Evolutionary conservation across 331 rosid species (phyloP).

Genomic region (Rosa hybrid): DNA sequence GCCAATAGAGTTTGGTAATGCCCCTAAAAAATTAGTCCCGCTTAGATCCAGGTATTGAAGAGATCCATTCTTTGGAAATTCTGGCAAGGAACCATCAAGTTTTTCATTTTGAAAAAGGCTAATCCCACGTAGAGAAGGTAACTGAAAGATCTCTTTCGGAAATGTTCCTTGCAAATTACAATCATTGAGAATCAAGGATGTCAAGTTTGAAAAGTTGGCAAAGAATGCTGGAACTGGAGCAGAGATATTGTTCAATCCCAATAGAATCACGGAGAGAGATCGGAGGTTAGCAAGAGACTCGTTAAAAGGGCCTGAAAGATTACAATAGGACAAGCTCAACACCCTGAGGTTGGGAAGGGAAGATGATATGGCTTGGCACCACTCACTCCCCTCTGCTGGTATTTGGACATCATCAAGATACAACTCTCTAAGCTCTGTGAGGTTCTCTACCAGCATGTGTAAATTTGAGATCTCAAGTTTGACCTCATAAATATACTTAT

Average conservation of each 20-base stretch:
- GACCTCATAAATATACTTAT: too few species aligned
- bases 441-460: not conserved
- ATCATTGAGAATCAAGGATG: fast-evolving
- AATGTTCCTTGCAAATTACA: not conserved
- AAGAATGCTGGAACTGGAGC: not conserved
- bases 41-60: not conserved
- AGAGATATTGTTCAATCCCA: not conserved
- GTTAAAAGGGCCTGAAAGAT: not conserved
- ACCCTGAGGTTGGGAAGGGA: not conserved
- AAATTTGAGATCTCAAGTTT: not conserved
- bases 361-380: not conserved
- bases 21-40: not conserved
- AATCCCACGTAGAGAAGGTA: not conserved
- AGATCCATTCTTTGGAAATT: not conserved
- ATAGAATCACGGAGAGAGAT: not conserved
- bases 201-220: not conserved
- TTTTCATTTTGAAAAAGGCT: fast-evolving
- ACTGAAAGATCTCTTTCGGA: not conserved
- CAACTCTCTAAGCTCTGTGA: not conserved
- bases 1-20: not conserved
- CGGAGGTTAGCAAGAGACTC: not conserved
- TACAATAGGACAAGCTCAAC: not conserved
- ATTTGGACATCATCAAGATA: not conserved
- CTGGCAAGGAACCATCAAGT: not conserved
- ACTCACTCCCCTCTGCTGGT: not conserved